phyloP scores from a whole-genome alignment of 2,329 filamentous ascomycete genomes.

The Beauveria medogensis region DNA sequence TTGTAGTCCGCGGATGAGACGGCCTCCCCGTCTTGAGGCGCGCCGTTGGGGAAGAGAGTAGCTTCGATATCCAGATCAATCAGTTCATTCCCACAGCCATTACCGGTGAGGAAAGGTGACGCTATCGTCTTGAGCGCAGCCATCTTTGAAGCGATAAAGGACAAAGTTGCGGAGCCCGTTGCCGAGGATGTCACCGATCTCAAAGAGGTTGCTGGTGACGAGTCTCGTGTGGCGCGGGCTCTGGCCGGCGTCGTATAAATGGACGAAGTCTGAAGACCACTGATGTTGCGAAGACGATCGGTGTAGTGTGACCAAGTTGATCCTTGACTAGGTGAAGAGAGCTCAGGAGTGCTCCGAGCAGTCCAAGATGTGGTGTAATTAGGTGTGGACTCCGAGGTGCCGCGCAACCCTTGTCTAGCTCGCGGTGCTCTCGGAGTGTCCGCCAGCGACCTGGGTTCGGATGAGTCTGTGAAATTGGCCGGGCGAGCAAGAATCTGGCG shows the following conservation, averaged over 20 bases:
- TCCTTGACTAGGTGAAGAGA: slow-evolving; percentile 19
- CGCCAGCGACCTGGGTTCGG: neutral
- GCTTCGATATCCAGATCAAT: slow-evolving; percentile 46
- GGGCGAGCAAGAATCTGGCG: neutral
- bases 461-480: slow-evolving; percentile 4
- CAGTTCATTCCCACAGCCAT: slow-evolving; percentile 41
- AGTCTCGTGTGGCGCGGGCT: slow-evolving; percentile 1
- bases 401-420: slow-evolving; percentile 10
- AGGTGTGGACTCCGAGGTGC: neutral
- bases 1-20: slow-evolving; percentile 54
- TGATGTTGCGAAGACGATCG: slow-evolving; percentile 6
- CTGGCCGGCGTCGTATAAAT: slow-evolving; percentile 8
- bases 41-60: slow-evolving; percentile 41
- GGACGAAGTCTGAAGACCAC: neutral
- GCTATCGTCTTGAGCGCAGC: slow-evolving; percentile 30
- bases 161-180: slow-evolving; percentile 29
- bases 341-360: slow-evolving; percentile 3
- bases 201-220: slow-evolving; percentile 18
- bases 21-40: slow-evolving; percentile 35
- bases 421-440: slow-evolving; percentile 3
- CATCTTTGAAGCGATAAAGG: slow-evolving; percentile 39
- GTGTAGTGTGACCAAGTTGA: slow-evolving; percentile 15
- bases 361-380: slow-evolving; percentile 4
- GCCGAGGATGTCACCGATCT: slow-evolving; percentile 17
- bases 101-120: slow-evolving; percentile 15